phyloP scores from a whole-genome alignment of 148 eudicot species.

The Mesembryanthemum crystallinum region DNA sequence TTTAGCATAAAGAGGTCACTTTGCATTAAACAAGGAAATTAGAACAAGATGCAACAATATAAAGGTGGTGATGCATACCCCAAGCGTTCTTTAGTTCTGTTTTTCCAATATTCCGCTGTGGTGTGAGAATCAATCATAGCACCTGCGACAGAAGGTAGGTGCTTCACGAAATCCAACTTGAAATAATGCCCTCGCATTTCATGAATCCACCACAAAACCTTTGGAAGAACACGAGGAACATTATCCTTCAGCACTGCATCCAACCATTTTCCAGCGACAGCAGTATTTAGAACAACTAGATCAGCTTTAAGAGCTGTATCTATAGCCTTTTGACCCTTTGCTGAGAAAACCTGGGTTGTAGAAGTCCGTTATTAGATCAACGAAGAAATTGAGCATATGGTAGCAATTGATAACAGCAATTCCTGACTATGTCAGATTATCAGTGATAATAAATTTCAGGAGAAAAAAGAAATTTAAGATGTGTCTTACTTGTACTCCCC shows the following conservation, averaged over 20 bases:
- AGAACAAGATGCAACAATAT: background rate
- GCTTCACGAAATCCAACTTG: slow-evolving; percentile 89
- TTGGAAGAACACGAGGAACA: slow-evolving; percentile 84
- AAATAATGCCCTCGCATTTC: slow-evolving; percentile 99
- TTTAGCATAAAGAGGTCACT: too few species aligned
- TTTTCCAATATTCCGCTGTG: slow-evolving; percentile 96
- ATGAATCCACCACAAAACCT: slow-evolving; percentile 99
- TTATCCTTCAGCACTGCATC: slow-evolving; percentile 86
- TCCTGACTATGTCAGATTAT: background rate
- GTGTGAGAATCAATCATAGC: slow-evolving; percentile 96
- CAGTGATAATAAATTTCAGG: background rate
- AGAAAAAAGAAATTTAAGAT: background rate
- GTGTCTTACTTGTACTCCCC: slow-evolving; percentile 60
- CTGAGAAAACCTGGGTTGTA: slow-evolving; percentile 56
- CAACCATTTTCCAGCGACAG: slow-evolving; percentile 99
- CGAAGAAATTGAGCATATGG: background rate
- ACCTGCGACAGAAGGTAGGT: slow-evolving; percentile 92
- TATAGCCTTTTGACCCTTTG: slow-evolving; percentile 85
- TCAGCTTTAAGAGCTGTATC: slow-evolving; percentile 92
- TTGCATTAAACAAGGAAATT: too few species aligned
- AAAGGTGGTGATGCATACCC: slow-evolving; percentile 43
- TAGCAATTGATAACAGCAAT: background rate
- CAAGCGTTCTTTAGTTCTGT: slow-evolving; percentile 83
- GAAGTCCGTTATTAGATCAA: slow-evolving; percentile 5
- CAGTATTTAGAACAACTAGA: slow-evolving; percentile 88